phyloP scores from a whole-genome alignment of 1,284 basidiomycete species.

The Leccinum solheimii region DNA sequence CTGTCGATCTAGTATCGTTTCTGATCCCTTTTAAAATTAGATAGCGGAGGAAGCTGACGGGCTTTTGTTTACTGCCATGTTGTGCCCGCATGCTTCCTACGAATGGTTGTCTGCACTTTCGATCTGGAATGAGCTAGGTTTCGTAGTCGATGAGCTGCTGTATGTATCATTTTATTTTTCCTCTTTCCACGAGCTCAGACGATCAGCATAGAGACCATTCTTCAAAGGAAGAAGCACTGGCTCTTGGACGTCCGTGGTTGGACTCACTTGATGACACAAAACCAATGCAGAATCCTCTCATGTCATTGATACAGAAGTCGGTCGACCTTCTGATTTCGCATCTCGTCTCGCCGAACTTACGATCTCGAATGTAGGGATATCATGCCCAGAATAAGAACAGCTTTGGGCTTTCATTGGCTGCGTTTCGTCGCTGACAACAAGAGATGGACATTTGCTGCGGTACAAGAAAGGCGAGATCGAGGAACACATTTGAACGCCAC shows the following conservation, averaged over 20 bases:
- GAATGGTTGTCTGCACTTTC: not conserved
- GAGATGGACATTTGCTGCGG: not conserved
- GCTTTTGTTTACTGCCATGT: not conserved
- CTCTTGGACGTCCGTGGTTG: not conserved
- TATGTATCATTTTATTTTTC: not conserved
- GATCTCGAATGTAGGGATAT: not conserved
- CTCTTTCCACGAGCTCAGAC: not conserved
- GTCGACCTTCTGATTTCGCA: not conserved
- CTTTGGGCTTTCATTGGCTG: not conserved
- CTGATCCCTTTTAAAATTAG: not conserved
- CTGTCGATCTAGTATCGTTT: too few relatives aligned
- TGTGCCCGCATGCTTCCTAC: not conserved
- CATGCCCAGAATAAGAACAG: not conserved
- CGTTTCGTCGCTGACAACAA: not conserved
- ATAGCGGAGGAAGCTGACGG: not conserved
- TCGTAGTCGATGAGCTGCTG: not conserved
- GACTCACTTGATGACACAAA: not conserved
- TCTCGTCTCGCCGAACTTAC: not conserved
- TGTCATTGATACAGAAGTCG: not conserved
- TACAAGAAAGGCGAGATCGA: not conserved
- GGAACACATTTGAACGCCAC: not conserved
- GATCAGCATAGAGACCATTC: not conserved
- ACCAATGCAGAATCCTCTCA: not conserved
- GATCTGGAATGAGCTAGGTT: not conserved
- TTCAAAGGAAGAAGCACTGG: not conserved